A percentile compares a stretch with the other conserved stretches of the same genome.
phyloP scores from a whole-genome alignment of 768 basidiomycete genomes.

The Trametes maxima region DNA sequence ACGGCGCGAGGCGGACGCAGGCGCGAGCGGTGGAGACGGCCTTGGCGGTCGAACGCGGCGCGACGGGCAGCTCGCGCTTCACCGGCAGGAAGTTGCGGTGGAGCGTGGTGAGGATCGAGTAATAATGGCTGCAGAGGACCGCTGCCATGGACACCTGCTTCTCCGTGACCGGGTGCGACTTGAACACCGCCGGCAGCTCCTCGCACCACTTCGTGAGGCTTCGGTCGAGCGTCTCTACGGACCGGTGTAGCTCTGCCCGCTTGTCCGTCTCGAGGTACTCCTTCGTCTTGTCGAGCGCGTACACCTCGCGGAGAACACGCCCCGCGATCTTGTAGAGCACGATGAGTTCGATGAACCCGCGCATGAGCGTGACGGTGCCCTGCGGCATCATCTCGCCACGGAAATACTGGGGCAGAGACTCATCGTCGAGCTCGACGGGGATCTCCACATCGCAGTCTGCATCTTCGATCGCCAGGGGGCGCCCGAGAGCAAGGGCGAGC shows the following conservation, averaged over 20 bases:
- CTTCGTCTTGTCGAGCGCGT: conserved; percentile 76
- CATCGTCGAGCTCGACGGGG: conserved; percentile 84
- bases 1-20: conserved; percentile 82
- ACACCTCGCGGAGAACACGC: conserved; percentile 79
- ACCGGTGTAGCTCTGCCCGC: conserved; percentile 72
- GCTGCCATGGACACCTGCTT: conserved; percentile 86
- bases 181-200: conserved; percentile 72
- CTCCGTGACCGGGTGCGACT: conserved; percentile 69
- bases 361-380: conserved; percentile 71
- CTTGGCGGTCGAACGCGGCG: conserved; percentile 73
- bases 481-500: conserved; percentile 87
- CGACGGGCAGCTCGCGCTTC: conserved; percentile 66
- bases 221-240: conserved; percentile 76
- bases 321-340: conserved; percentile 85
- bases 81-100: conserved; percentile 88
- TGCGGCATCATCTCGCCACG: conserved; percentile 59
- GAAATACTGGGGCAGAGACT: conserved; percentile 70
- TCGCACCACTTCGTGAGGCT: conserved; percentile 86
- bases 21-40: conserved; percentile 84
- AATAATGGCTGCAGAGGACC: conserved; percentile 86
- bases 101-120: conserved; percentile 83
- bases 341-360: conserved; percentile 74
- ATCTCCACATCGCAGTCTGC: conserved; percentile 88
- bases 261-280: conserved; percentile 74
- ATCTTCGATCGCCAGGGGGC: conserved; percentile 88